These are phyloP conservation scores for Hanseniaspora nectarophila DNA, from an alignment of 805 yeast species.

Conservation along the genomic window DNA sequence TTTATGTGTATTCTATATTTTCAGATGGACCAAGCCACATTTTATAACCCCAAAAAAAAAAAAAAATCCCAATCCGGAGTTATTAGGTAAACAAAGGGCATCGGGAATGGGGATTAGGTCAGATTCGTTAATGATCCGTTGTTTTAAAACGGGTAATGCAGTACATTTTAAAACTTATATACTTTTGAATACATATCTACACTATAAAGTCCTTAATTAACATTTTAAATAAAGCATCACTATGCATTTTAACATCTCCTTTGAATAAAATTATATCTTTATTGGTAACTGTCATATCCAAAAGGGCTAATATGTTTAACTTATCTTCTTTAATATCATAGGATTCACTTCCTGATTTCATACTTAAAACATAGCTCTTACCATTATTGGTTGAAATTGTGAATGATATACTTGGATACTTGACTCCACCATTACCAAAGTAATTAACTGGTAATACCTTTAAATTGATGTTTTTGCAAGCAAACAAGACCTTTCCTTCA, in stretches of 20 bases:
- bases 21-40: too few relatives aligned
- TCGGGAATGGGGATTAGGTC: too few relatives aligned
- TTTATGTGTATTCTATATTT: too few relatives aligned
- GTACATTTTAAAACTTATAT: too few relatives aligned
- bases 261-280: conserved; percentile 46
- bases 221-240: conserved; percentile 54
- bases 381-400: conserved; percentile 66
- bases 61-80: too few relatives aligned
- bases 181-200: neutral
- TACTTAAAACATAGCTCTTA: conserved; percentile 51
- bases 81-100: too few relatives aligned
- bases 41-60: too few relatives aligned
- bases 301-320: conserved; percentile 57
- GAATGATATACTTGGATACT: conserved; percentile 56
- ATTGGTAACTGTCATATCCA: conserved; percentile 53
- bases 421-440: conserved; percentile 34
- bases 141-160: too few relatives aligned
- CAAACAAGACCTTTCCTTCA: conserved; percentile 58
- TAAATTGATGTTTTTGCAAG: conserved; percentile 43
- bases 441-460: conserved; percentile 30
- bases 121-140: too few relatives aligned
- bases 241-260: conserved; percentile 56
- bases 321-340: conserved; percentile 31
- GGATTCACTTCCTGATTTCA: conserved; percentile 30
- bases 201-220: conserved; percentile 53